phyloP scores from a whole-genome alignment of 129 eudicot genomes.

The Centella asiatica region DNA sequence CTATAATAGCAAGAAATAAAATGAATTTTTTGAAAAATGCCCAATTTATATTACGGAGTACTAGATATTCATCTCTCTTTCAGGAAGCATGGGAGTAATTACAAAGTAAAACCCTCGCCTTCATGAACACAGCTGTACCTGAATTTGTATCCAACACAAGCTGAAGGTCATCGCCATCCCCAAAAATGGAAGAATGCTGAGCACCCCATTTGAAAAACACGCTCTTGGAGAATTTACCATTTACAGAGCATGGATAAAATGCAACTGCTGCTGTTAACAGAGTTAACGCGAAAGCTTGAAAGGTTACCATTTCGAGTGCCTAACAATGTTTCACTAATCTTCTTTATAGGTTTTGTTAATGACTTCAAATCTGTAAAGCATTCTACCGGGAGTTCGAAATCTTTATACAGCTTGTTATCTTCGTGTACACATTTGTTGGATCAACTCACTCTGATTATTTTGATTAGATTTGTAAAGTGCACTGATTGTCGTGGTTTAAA shows the following conservation, averaged over 20 bases:
- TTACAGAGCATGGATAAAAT: conserved; percentile 17
- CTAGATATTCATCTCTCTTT: neutral
- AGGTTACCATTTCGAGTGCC: conserved; percentile 25
- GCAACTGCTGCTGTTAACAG: conserved; percentile 30
- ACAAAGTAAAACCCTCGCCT: neutral
- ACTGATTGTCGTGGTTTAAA: too few species aligned
- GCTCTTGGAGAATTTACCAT: conserved; percentile 26
- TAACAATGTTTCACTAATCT: neutral
- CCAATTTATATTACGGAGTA: too few species aligned
- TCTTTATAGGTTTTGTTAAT: neutral
- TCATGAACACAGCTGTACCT: conserved; percentile 19
- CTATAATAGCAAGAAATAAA: too few species aligned
- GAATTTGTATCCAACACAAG: conserved; percentile 54
- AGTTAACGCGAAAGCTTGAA: conserved; percentile 16
- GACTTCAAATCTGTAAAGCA: neutral
- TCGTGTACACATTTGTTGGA: too few species aligned
- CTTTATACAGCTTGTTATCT: too few species aligned
- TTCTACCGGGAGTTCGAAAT: too few species aligned
- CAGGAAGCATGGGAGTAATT: neutral
- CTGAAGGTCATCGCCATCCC: conserved; percentile 44
- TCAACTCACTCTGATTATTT: too few species aligned
- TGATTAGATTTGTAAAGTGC: too few species aligned
- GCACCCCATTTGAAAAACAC: conserved; percentile 47
- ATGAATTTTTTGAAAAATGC: too few species aligned
- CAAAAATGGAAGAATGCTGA: conserved; percentile 30